A percentile compares a stretch with the other conserved stretches of the same genome.
phyloP scores from a whole-genome alignment of 148 eudicot genomes.

The Diospyros lotus region DNA sequence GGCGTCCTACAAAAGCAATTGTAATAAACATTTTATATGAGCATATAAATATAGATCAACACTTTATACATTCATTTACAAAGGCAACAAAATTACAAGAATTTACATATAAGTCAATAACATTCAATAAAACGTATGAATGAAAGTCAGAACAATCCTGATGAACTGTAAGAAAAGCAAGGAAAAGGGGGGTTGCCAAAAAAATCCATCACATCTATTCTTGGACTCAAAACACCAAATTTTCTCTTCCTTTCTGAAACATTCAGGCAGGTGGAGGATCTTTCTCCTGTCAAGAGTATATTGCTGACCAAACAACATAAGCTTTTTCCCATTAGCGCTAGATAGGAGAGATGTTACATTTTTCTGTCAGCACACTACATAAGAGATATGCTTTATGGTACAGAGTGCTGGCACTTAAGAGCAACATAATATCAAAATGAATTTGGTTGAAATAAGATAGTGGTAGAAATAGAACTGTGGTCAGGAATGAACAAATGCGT shows the following conservation, averaged over 20 bases:
- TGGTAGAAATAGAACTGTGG: too few species aligned
- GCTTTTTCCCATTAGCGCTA: too few species aligned
- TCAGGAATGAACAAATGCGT: too few species aligned
- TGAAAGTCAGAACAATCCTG: neutral
- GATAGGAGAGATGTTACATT: too few species aligned
- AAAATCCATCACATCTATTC: neutral
- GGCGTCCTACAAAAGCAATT: conserved; percentile 57
- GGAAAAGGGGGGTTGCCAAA: neutral
- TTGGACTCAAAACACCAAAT: neutral
- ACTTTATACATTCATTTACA: neutral
- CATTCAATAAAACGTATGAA: neutral
- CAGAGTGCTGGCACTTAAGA: too few species aligned
- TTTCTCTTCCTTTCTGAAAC: neutral
- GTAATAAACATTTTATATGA: conserved; percentile 9
- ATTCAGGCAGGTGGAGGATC: neutral
- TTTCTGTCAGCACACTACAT: too few species aligned
- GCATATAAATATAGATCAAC: neutral
- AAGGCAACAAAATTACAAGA: neutral
- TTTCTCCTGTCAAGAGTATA: neutral
- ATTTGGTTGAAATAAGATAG: too few species aligned
- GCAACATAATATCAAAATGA: too few species aligned
- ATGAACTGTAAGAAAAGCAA: neutral
- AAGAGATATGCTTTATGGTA: too few species aligned
- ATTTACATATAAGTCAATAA: neutral
- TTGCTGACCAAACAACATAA: too few species aligned